Evolutionary conservation across 805 yeast species (phyloP), one percentile per base, ranked within the genome.

Genomic region (Wickerhamiella siamensis): DNA sequence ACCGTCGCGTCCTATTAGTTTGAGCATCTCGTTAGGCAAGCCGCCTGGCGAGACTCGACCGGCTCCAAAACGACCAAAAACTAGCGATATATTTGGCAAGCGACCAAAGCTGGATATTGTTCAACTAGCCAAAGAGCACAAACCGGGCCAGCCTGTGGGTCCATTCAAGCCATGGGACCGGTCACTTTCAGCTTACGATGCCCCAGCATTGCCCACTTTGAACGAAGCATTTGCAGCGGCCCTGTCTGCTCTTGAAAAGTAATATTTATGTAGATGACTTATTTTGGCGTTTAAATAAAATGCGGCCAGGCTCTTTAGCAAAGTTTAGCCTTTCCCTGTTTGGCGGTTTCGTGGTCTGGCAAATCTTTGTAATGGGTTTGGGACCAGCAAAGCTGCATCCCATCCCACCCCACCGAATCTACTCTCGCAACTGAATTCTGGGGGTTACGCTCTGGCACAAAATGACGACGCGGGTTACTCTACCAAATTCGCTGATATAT

Each of bases 401-500:
- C n/a, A n/a, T n/a, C n/a, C n/a, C n/a, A n/a, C n/a, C n/a, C n/a
- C n/a, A n/a, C n/a, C n/a, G n/a, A n/a, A n/a, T n/a, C n/a, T n/a
- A n/a, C n/a, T n/a, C n/a, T n/a, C n/a, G n/a, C n/a, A n/a, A n/a
- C n/a, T n/a, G n/a, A n/a, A n/a, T n/a, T n/a, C n/a, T n/a, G n/a
- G n/a, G n/a, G n/a, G n/a, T n/a, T n/a, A n/a, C n/a, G n/a, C n/a
- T n/a, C n/a, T n/a, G n/a, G 12, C 22, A 12, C 37, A 19, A 21
- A 20, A 48, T 47, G 50, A 47, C 41, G 6, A 47, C 51, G n/a
- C 33, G 45, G 24, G 53, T 52, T 6, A 39, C 39, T 26, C 60
- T 80, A 31, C 84, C 88, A n/a, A 57, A 64, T 38, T 71, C 77
- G 37, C 69, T 76, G 17, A 76, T 79, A 16, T 82, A 67, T 55